Evolutionary conservation across 2,329 filamentous ascomycete species (phyloP), one percentile per base, ranked within the genome.

Genomic region (Calcarisporium arbuscula): DNA sequence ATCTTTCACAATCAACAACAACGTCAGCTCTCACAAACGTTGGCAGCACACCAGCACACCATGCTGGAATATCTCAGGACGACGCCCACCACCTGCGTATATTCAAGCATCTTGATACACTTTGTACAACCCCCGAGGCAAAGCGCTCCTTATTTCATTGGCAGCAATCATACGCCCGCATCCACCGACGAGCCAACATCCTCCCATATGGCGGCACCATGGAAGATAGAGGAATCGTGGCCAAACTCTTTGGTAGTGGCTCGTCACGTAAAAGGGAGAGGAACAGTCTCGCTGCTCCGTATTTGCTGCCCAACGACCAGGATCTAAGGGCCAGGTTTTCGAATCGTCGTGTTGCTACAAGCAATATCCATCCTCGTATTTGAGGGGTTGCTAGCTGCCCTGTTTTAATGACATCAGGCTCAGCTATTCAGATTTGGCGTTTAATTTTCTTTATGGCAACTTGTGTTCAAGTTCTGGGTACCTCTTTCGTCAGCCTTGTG

Each of bases 81-180:
- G 62, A 71, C n/a, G 50, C 54, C 21, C 58, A 63, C 19, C 56
- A 51, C 29, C 55, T 53, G 8, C 64, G 66, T 19, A 59, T 72
- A 1, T 72, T 78, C 34, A 30, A 45, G 3, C 56, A 67, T 20
- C 61, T 78, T 0, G 62, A 69, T 26, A 48, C 54, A 1, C 50
- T 67, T 11, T 78, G 74, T 39, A 47, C 50, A 8, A 75, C 67
- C 0, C 46, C 46, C 3, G 67, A 70, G 31, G 72, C 74, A 1
- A 61, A 55, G n/a, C 46, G 53, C 5, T 62, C 72, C 20, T 52
- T 78, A 3, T 57, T 56, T 19, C 44, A 51, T 5, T 78, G 70
- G 64, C 71, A 73, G 49, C 58, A 67, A 39, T 42, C 40, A 4
- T 77, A 70, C 45, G 70, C 72, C 19, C 59, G 64, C 7, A 56